Base-by-base conservation (phyloP, 1,139 yeast species). In the Diutina pseudorugosa region DNA sequence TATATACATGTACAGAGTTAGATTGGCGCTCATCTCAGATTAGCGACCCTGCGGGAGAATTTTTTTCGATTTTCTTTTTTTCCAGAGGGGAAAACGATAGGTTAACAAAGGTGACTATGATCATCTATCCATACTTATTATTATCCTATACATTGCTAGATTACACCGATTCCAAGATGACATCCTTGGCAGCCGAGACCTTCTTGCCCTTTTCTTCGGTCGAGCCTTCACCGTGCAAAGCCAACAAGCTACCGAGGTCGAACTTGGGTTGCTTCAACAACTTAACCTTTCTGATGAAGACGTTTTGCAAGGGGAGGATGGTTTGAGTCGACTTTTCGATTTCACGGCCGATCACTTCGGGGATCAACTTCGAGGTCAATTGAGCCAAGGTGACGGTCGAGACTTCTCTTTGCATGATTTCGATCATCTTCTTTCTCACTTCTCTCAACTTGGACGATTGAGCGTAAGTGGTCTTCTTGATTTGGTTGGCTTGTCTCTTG, bases 321-420 rank as follows among this genome's bases (percentile, higher is more conserved):
- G 83, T 76, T 73, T 82, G 85, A 63, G 94, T 82, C 61, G 90
- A 81, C 80, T 85, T 85, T 75, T 85, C 91, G 65, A 86, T 86
- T 75, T 86, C 95, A 73, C 89, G 88, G 70, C 91, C 90, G 70
- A 86, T 86, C 62, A 86, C 91, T 76, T 86, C 95, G 68, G 94
- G 94, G 66, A 86, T 85, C 76, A 86, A 83, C 80, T 86, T 86
- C 69, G 88, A 77, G 64, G 91, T 85, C 70, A 86, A 83, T 77
- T 86, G 94, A 68, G 93, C 85, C 71, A 86, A 79, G 62, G 95
- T 85, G 60, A 85, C 84, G 80, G 82, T 82, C 59, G 87, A 77
- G 60, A 87, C 93, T 76, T 86, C 94, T 72, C 87, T 84, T 71
- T 83, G 78, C 81, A 86, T 84, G 73, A 86, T 83, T 71, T 86